These are phyloP conservation scores for Carex sylvatica DNA, from an alignment of 202 grass and related monocot genomes.

Conservation along the genomic window DNA sequence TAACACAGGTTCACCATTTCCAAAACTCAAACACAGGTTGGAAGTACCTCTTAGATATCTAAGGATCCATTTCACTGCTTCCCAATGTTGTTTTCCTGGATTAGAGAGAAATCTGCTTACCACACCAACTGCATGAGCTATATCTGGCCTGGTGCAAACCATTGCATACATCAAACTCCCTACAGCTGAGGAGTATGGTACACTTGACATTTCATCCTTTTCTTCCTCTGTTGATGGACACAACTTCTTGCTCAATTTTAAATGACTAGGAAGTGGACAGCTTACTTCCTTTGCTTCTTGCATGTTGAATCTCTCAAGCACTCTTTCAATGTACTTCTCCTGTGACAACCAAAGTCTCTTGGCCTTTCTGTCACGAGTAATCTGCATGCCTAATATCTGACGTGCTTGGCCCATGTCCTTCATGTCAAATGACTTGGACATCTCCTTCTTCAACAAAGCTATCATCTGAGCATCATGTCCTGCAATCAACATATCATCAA, in stretches of 20 bases:
- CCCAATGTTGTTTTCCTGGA: not conserved
- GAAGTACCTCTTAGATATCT: slow-evolving; percentile 14
- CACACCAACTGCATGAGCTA: slow-evolving; percentile 6
- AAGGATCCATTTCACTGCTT: not conserved
- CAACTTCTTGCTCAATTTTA: not conserved
- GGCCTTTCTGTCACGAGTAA: not conserved
- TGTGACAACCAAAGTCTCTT: not conserved
- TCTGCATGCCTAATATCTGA: not conserved
- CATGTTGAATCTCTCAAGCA: too few species aligned
- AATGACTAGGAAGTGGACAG: not conserved
- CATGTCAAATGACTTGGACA: too few species aligned
- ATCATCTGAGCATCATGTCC: too few species aligned
- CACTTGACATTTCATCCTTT: not conserved
- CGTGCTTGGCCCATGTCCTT: not conserved
- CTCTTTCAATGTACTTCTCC: too few species aligned
- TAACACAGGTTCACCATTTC: not conserved
- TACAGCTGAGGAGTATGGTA: not conserved
- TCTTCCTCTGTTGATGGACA: not conserved
- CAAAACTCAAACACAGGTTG: slow-evolving; percentile 15
- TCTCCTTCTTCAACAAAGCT: too few species aligned
- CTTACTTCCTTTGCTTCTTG: not conserved
- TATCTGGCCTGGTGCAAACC: slow-evolving; percentile 14
- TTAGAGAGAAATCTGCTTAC: slow-evolving; percentile 19
- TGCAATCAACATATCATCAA: too few species aligned
- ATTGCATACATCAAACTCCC: slow-evolving; percentile 16